Percentiles rank a stretch among this genome's conserved stretches.
Evolutionary conservation across 352 stramenopile species (phyloP).

Genomic region (Pythium aristosporum): DNA sequence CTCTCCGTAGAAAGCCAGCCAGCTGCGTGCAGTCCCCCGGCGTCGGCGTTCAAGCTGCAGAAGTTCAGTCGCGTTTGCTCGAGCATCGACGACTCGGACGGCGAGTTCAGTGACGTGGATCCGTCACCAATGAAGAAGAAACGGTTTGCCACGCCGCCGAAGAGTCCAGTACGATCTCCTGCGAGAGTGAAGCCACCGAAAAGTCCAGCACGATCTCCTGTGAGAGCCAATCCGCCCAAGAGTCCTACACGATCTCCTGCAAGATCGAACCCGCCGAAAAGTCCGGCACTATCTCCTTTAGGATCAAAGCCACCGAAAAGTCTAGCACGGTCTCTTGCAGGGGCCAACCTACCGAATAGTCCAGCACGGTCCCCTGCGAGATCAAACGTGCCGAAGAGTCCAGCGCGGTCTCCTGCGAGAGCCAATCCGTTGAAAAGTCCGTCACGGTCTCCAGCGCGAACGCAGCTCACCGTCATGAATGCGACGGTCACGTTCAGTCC

Average conservation of each 20-base stretch:
- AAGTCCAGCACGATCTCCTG: not conserved
- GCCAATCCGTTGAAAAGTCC: not conserved
- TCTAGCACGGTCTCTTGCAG: no score
- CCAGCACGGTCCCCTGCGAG: no score
- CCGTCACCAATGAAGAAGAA: conserved; percentile 12
- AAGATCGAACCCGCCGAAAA: no score
- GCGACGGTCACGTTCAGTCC: conserved; percentile 9
- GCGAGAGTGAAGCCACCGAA: not conserved
- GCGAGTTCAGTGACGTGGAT: conserved; percentile 8
- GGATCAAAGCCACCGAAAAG: not conserved
- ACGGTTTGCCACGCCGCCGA: not conserved
- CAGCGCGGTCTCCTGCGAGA: not conserved
- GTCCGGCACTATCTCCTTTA: not conserved
- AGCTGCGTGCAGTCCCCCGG: conserved; percentile 20
- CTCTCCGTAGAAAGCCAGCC: conserved; percentile 5
- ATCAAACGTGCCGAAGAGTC: not conserved
- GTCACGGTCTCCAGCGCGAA: not conserved
- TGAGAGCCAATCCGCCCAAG: not conserved
- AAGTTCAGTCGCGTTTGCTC: conserved; percentile 42
- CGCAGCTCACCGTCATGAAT: not conserved
- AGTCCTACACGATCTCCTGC: not conserved
- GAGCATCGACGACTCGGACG: conserved; percentile 49
- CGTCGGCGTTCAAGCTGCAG: conserved; percentile 28
- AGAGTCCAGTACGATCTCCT: not conserved
- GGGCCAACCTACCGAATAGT: not conserved